Conservation (phyloP, 129 eudicot species). For the Flaveria robusta region DNA sequence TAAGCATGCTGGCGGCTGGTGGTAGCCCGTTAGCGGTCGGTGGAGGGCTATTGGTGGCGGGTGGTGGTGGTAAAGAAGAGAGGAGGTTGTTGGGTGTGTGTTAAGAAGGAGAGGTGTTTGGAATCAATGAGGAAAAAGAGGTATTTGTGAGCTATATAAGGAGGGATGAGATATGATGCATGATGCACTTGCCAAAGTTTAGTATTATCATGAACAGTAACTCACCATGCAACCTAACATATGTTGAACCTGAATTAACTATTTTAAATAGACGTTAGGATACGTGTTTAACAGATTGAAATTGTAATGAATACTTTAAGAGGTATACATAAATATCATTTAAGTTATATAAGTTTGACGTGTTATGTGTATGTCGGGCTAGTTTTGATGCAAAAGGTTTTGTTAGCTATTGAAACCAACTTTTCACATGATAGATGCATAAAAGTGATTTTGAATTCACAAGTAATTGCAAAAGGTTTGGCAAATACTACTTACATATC, state of each 20-base stretch:
- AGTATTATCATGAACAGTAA: conserved; percentile 12
- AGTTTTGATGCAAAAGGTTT: conserved; percentile 20
- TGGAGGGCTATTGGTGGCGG: background rate
- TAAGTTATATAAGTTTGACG: too few relatives aligned
- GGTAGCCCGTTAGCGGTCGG: too few relatives aligned
- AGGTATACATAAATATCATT: too few relatives aligned
- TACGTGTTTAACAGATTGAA: background rate
- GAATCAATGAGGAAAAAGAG: conserved; percentile 34
- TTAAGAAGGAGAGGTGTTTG: conserved; percentile 34
- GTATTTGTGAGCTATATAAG: conserved; percentile 49
- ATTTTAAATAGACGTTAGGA: background rate
- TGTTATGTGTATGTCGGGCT: conserved; percentile 10
- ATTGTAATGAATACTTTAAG: background rate
- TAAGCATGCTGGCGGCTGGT: conserved; percentile 25
- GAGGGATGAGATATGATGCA: conserved; percentile 24
- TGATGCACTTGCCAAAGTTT: conserved; percentile 28
- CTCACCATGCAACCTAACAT: conserved; percentile 27
- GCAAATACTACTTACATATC: conserved; percentile 40
- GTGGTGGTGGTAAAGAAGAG: conserved; percentile 29
- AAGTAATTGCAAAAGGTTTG: conserved; percentile 45
- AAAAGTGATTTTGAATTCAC: conserved; percentile 36
- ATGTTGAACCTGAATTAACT: background rate
- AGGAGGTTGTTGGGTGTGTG: conserved; percentile 15
- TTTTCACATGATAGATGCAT: conserved; percentile 33
- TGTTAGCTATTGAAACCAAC: conserved; percentile 40